Conservation (phyloP, 2,329 filamentous ascomycete genomes). For the Ophiostoma novo-ulmi region DNA sequence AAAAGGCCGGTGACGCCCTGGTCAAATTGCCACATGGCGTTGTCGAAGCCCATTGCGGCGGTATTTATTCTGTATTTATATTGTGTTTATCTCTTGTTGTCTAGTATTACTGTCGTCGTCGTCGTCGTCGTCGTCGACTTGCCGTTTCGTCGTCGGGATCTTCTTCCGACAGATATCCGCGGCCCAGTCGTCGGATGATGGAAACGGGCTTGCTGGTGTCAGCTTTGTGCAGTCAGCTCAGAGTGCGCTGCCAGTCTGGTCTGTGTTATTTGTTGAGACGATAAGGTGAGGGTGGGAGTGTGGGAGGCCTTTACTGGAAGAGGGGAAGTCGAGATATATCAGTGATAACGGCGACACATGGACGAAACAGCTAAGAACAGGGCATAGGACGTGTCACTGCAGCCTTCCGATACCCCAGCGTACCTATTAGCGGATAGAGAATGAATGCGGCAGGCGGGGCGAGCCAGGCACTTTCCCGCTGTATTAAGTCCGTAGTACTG, state of each 20-base stretch:
- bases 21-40: slow-evolving; percentile 64
- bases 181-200: not conserved
- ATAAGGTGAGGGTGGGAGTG: not conserved
- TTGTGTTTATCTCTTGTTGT: not conserved
- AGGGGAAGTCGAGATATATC: slow-evolving; percentile 3
- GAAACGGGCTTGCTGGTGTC: not conserved
- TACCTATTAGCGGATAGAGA: not conserved
- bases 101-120: not conserved
- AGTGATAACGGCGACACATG: not conserved
- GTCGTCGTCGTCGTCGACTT: not conserved
- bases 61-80: slow-evolving; percentile 11
- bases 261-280: not conserved
- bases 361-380: not conserved
- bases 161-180: not conserved
- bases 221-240: not conserved
- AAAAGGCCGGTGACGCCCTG: slow-evolving; percentile 62
- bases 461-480: not conserved
- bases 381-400: not conserved
- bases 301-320: not conserved
- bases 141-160: not conserved
- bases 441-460: slow-evolving; percentile 3
- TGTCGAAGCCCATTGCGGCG: slow-evolving; percentile 45
- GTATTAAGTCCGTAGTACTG: not conserved
- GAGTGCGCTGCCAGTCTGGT: not conserved
- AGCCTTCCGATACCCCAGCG: not conserved